Base-by-base conservation (phyloP, 768 basidiomycete species). In the Suillus variegatus region DNA sequence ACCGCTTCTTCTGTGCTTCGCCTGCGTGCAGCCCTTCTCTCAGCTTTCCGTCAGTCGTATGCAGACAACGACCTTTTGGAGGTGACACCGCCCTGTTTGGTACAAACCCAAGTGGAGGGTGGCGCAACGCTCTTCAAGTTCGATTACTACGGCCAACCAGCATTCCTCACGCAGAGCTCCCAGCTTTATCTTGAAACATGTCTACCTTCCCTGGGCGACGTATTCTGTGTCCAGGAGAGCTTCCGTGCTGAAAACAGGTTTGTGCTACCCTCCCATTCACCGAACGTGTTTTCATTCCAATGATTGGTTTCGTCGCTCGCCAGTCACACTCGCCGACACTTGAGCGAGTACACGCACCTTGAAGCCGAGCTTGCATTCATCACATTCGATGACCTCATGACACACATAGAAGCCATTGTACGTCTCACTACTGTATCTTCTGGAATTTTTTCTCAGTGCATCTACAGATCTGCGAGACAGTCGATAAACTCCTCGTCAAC, bases 111-210 rank as follows among this genome's bases (percentile, higher is more conserved):
- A 71, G 97, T 99, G 62, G 97, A 99, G 77, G 97, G 97, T 67
- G 97, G 97, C 16, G 91, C 95, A 16, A 98, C 95, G 6, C 84
- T 99, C 25, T 99, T 99, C 86, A 92, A 91, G 75, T 83, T 99
- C 65, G 89, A 98, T 73, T 99, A 99, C 77, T 99, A 99, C 73
- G 95, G 95, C 22, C 89, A 96, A 72, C 84, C 89, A 20, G 95
- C 97, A 1, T 99, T 92, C 82, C 86, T 99, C 65, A 98, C 97
- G 10, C 97, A 99, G 79, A 94, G 92, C 72, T 95, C 94, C 44
- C 97, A 99, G 79, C 82, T 99, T 49, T 99, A 99, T 79, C 86
- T 99, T 67, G 97, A 99, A 79, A 98, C 97, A 0, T 97, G 94
- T 75, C 80, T 99, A 60, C 95, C 97, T 8, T 88, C 88, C 70